Percentiles rank a stretch among this genome's conserved stretches.
These are phyloP conservation scores for Colletotrichum liaoningense DNA, from an alignment of 2,329 filamentous ascomycete genomes.

Conservation along the genomic window DNA sequence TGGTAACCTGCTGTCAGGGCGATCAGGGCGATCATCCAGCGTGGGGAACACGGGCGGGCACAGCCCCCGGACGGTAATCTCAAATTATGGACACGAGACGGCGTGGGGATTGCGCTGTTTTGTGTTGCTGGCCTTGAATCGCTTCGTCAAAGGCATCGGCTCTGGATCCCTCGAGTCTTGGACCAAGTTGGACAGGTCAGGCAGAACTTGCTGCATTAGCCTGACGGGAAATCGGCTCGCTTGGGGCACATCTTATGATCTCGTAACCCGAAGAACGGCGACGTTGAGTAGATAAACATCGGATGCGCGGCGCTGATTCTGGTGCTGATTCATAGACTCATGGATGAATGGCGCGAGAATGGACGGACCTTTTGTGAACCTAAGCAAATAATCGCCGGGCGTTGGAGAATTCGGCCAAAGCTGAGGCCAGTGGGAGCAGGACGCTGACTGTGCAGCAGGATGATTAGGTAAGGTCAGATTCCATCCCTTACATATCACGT, in stretches of 20 bases:
- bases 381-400: neutral
- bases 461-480: neutral
- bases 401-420: neutral
- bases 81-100: neutral
- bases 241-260: neutral
- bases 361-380: neutral
- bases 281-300: neutral
- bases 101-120: neutral
- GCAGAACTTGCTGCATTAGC: neutral
- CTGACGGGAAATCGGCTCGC: neutral
- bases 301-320: neutral
- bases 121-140: neutral
- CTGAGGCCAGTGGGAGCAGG: neutral
- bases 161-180: neutral
- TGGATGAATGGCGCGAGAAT: neutral
- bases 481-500: too few relatives aligned
- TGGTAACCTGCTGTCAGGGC: neutral
- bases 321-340: neutral
- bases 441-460: neutral
- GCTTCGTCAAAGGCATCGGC: neutral
- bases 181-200: neutral
- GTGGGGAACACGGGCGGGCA: neutral
- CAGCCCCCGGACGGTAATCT: neutral
- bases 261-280: neutral
- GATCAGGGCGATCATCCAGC: conserved; percentile 2